These are phyloP conservation scores for Musa schizocarpa DNA, from an alignment of 176 grass and related monocot species.

Conservation along the genomic window DNA sequence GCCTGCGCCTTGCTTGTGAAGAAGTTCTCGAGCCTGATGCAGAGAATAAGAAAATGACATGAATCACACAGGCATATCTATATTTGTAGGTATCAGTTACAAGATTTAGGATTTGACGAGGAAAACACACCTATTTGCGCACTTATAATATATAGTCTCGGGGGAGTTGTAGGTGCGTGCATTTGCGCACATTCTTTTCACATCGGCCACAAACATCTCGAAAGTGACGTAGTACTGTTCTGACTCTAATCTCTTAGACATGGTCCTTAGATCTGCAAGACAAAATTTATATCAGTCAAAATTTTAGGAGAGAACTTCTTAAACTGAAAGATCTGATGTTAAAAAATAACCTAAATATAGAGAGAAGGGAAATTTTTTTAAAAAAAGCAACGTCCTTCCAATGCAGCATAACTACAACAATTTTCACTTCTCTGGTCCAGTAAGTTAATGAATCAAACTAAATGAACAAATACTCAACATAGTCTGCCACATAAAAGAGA, in stretches of 20 bases:
- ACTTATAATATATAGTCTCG: slow-evolving; percentile 98
- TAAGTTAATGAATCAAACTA: too few species aligned
- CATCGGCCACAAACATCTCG: slow-evolving; percentile 95
- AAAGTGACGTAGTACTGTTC: slow-evolving; percentile 96
- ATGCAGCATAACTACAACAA: too few species aligned
- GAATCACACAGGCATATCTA: not conserved
- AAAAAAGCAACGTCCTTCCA: too few species aligned
- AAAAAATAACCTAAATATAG: not conserved
- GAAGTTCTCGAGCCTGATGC: slow-evolving; percentile 61
- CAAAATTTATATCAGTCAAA: slow-evolving; percentile 5
- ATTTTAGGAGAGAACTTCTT: not conserved
- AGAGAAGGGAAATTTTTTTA: not conserved
- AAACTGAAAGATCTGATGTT: not conserved
- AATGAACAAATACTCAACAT: too few species aligned
- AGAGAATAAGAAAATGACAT: not conserved
- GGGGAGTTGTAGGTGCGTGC: slow-evolving; percentile 90
- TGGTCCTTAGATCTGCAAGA: slow-evolving; percentile 80
- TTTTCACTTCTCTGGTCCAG: too few species aligned
- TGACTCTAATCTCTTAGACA: slow-evolving; percentile 80
- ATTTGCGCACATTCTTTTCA: slow-evolving; percentile 85
- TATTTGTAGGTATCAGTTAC: too few species aligned
- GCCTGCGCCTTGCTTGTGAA: slow-evolving; percentile 59
- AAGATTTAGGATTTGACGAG: not conserved
- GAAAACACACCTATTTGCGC: slow-evolving; percentile 44
- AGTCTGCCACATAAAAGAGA: too few species aligned